A percentile compares a stretch with the other conserved stretches of the same genome.
These are phyloP conservation scores for Mycena olivaceomarginata DNA, from an alignment of 768 basidiomycete genomes.

Conservation along the genomic window DNA sequence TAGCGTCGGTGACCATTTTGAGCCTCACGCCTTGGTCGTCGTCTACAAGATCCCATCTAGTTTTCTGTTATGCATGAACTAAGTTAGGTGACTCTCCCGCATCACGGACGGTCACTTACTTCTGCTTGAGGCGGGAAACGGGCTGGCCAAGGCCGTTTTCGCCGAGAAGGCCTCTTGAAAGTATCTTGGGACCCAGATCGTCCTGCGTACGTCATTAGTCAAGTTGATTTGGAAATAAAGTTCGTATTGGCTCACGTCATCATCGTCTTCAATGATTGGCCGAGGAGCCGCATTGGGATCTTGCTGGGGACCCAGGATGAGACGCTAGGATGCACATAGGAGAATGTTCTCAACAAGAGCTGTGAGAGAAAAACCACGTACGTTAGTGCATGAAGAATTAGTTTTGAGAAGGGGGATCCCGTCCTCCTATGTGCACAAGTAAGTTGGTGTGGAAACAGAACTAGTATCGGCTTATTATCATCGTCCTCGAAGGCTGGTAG, in stretches of 20 bases:
- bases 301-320: too few relatives aligned
- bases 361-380: too few relatives aligned
- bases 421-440: slow-evolving; percentile 6
- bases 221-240: too few relatives aligned
- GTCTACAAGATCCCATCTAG: slow-evolving; percentile 19
- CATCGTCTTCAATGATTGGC: too few relatives aligned
- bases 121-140: slow-evolving; percentile 6
- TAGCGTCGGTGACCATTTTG: slow-evolving; percentile 14
- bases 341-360: too few relatives aligned
- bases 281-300: too few relatives aligned
- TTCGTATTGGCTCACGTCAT: too few relatives aligned
- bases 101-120: slow-evolving; percentile 9
- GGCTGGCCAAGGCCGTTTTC: neutral
- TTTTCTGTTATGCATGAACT: neutral
- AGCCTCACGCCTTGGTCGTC: slow-evolving; percentile 16
- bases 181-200: neutral
- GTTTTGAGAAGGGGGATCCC: neutral
- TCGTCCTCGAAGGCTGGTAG: slow-evolving; percentile 10
- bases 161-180: slow-evolving; percentile 15
- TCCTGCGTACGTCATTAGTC: too few relatives aligned
- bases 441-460: slow-evolving; percentile 9
- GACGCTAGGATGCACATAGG: too few relatives aligned
- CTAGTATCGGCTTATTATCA: neutral
- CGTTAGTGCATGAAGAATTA: too few relatives aligned
- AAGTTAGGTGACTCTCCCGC: slow-evolving; percentile 1